Evolutionary conservation across 176 grass and related monocot species (phyloP).

Genomic region (Areca catechu): DNA sequence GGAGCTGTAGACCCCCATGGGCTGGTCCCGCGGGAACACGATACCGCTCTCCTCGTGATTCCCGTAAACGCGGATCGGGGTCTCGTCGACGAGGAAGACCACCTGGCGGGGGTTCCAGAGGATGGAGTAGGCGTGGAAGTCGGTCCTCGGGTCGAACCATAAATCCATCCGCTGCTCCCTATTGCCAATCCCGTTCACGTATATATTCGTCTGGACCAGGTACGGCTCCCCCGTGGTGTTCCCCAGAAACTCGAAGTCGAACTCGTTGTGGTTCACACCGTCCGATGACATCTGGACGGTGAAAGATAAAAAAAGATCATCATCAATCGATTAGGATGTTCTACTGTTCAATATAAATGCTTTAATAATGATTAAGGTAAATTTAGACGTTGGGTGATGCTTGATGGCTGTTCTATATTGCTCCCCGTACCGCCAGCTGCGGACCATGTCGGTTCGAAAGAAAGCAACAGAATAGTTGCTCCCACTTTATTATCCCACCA

Average conservation of each 20-base stretch:
- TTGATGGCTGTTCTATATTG: no score
- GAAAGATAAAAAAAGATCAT: accelerated
- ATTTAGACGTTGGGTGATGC: no score
- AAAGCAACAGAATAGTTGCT: no score
- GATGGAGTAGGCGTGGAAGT: constrained; percentile 66
- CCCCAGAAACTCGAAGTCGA: constrained; percentile 96
- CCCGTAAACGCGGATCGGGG: constrained; percentile 76
- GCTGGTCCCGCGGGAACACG: constrained; percentile 55
- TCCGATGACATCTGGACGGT: constrained; percentile 43
- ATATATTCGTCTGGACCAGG: constrained; percentile 93
- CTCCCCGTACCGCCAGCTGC: no score
- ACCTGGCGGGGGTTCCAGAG: constrained; percentile 83
- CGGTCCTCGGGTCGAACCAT: constrained; percentile 65
- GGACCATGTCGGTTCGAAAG: no score
- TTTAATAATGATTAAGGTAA: no score
- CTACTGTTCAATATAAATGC: no score
- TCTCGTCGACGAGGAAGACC: constrained; percentile 88
- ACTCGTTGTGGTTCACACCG: constrained; percentile 88
- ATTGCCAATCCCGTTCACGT: constrained; percentile 85
- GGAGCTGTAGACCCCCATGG: constrained; percentile 91
- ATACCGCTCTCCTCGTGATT: constrained; percentile 27
- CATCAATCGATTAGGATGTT: no score
- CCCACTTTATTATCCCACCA: no score
- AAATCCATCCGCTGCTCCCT: constrained; percentile 97
- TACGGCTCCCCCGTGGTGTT: constrained; percentile 83